phyloP scores from a whole-genome alignment of 129 eudicot genomes.

The Artemisia annua region DNA sequence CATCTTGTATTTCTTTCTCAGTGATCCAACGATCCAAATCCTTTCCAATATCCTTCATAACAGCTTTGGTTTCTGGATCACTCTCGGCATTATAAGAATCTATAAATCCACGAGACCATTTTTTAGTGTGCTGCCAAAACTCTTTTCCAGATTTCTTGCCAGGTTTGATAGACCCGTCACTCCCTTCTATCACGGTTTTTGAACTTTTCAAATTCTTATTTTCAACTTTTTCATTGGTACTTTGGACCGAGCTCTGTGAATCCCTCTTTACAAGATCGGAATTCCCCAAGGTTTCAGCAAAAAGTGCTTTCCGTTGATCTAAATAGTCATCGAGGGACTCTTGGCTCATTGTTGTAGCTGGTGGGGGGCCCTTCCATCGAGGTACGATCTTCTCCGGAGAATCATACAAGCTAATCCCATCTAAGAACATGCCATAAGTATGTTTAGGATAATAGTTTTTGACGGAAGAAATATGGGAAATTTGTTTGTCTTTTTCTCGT shows the following conservation, averaged over 20 bases:
- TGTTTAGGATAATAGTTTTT: constrained; percentile 1
- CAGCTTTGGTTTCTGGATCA: constrained; percentile 86
- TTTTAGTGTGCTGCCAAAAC: constrained; percentile 93
- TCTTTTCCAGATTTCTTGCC: constrained; percentile 86
- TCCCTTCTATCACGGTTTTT: constrained; percentile 78
- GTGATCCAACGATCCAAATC: constrained; percentile 95
- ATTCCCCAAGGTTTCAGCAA: constrained; percentile 43
- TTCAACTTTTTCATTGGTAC: constrained; percentile 18
- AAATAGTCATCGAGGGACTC: constrained; percentile 51
- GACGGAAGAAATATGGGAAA: not conserved
- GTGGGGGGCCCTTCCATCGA: constrained; percentile 90
- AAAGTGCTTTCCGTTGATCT: constrained; percentile 50
- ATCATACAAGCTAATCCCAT: constrained; percentile 91
- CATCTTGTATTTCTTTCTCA: constrained; percentile 80
- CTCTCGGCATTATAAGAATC: constrained; percentile 84
- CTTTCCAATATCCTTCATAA: constrained; percentile 90
- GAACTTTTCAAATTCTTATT: constrained; percentile 37
- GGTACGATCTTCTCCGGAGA: constrained; percentile 92
- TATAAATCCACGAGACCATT: constrained; percentile 86
- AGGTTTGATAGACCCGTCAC: constrained; percentile 80
- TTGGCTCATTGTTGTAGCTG: constrained; percentile 45
- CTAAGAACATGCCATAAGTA: constrained; percentile 41
- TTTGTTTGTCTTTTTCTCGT: not conserved
- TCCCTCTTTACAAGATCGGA: constrained; percentile 32
- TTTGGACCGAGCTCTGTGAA: constrained; percentile 28